phyloP scores from a whole-genome alignment of 1,139 yeast species.

The Blastobotrys ciferrii region DNA sequence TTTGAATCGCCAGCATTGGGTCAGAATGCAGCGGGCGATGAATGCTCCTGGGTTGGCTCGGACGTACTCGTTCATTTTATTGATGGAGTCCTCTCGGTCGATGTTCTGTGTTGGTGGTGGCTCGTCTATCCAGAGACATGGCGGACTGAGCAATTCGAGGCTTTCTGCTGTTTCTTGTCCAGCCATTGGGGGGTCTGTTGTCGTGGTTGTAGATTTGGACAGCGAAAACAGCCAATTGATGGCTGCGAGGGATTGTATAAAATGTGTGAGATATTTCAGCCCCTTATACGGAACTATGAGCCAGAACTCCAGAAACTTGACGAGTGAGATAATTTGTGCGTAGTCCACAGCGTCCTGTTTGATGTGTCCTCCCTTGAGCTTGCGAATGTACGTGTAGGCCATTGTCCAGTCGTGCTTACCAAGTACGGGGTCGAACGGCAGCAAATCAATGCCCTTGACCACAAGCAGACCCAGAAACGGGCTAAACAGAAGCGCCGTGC shows the following conservation, averaged over 20 bases:
- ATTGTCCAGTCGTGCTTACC: neutral
- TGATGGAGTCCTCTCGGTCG: neutral
- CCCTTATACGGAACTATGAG: neutral
- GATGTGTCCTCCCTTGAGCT: neutral
- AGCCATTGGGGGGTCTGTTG: neutral
- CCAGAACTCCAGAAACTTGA: neutral
- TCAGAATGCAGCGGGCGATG: constrained; percentile 9
- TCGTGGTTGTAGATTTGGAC: neutral
- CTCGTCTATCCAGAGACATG: too few species aligned
- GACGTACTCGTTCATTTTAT: constrained; percentile 1
- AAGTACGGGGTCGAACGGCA: neutral
- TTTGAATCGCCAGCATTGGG: neutral
- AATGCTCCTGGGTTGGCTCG: constrained; percentile 9
- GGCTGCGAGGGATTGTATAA: neutral
- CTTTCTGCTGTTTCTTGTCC: too few species aligned
- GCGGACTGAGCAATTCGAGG: too few species aligned
- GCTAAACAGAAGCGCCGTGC: neutral
- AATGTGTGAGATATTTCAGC: neutral
- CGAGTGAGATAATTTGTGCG: neutral
- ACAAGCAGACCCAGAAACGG: neutral
- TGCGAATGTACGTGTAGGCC: neutral
- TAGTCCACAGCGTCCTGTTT: neutral
- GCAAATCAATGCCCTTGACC: neutral
- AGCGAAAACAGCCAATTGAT: neutral
- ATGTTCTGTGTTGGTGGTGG: too few species aligned